Percentiles rank a stretch among this genome's conserved stretches.
These are phyloP conservation scores for Colletotrichum zoysiae DNA, from an alignment of 2,329 filamentous ascomycete genomes.

Conservation along the genomic window DNA sequence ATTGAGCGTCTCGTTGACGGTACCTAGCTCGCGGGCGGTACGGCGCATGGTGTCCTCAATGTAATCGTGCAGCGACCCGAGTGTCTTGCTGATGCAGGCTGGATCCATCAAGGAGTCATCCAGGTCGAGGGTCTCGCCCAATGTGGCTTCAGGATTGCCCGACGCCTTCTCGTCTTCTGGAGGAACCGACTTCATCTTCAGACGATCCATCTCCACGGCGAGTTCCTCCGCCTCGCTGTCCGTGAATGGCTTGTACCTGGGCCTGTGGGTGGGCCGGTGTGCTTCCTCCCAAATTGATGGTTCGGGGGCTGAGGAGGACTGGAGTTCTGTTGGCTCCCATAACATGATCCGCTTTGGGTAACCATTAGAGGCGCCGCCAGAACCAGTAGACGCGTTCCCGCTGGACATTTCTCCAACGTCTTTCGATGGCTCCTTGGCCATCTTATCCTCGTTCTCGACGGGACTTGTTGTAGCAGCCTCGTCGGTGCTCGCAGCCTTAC, in stretches of 20 bases:
- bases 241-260: not conserved
- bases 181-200: not conserved
- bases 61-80: conserved; percentile 11
- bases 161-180: not conserved
- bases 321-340: not conserved
- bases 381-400: fast-evolving
- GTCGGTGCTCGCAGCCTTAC: not conserved
- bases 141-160: not conserved
- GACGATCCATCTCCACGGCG: not conserved
- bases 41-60: conserved; percentile 7
- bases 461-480: not conserved
- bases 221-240: not conserved
- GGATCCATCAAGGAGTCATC: conserved; percentile 25
- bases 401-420: too few relatives aligned
- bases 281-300: not conserved
- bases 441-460: not conserved
- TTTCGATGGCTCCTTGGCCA: not conserved
- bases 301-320: not conserved
- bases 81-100: conserved; percentile 9
- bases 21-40: not conserved
- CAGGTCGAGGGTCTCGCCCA: conserved; percentile 17
- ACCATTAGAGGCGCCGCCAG: too few relatives aligned
- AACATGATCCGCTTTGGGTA: not conserved
- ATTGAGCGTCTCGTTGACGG: conserved; percentile 1
- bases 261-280: not conserved